phyloP scores from a whole-genome alignment of 2,329 filamentous ascomycete species.

The Sporothrix mexicana region DNA sequence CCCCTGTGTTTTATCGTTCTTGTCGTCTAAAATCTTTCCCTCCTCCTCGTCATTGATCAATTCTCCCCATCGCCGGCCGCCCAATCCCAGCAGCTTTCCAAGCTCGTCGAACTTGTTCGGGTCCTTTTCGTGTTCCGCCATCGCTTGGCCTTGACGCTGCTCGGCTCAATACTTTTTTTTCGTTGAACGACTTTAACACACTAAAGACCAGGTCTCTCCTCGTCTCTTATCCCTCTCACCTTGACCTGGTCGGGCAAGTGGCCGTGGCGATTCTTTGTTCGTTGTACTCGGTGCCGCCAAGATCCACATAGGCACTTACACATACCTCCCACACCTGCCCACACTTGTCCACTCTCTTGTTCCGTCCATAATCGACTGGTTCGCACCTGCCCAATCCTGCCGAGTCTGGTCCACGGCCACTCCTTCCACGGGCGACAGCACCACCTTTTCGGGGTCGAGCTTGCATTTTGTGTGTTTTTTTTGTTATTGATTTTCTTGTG shows the following conservation, averaged over 20 bases:
- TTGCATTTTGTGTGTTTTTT: not conserved
- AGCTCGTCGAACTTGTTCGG: not conserved
- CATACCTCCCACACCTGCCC: slow-evolving; percentile 24
- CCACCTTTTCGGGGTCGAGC: slow-evolving; percentile 11
- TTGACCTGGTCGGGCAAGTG: slow-evolving; percentile 10
- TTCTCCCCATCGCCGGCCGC: not conserved
- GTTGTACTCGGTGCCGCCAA: slow-evolving; percentile 5
- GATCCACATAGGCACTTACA: slow-evolving; percentile 30
- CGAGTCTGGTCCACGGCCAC: not conserved
- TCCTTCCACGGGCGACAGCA: not conserved
- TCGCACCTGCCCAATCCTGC: slow-evolving; percentile 13
- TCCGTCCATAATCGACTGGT: not conserved
- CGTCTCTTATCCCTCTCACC: not conserved
- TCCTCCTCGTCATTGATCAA: not conserved
- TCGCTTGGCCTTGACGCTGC: not conserved
- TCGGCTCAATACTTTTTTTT: not conserved
- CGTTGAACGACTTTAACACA: too few relatives aligned
- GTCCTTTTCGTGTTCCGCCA: not conserved
- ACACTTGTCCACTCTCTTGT: slow-evolving; percentile 10
- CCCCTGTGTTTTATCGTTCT: not conserved
- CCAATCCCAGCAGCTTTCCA: not conserved
- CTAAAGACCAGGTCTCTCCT: too few relatives aligned
- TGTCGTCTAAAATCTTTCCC: not conserved
- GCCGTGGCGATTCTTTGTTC: slow-evolving; percentile 19
- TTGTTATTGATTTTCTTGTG: not conserved